A percentile compares a stretch with the other conserved stretches of the same genome.
Evolutionary conservation across 2,329 filamentous ascomycete species (phyloP).

Genomic region (Aspergillus tamarii): DNA sequence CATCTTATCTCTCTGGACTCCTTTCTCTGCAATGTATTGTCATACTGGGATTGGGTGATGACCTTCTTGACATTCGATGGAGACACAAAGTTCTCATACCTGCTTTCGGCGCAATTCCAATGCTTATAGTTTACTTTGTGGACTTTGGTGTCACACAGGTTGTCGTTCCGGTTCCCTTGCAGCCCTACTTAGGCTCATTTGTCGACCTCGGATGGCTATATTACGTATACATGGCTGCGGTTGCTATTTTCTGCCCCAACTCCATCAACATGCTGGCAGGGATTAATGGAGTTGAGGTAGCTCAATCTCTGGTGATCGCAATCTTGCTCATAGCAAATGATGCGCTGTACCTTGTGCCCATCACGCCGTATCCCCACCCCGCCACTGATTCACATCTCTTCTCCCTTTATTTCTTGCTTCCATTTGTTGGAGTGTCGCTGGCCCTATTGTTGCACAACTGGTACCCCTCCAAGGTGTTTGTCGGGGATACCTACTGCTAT

Average conservation of each 20-base stretch:
- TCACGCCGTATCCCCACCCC: conserved; percentile 83
- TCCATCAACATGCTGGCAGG: conserved; percentile 99
- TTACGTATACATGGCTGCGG: conserved; percentile 94
- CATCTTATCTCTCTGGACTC: conserved; percentile 91
- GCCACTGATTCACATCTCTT: conserved; percentile 95
- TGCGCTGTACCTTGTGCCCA: conserved; percentile 74
- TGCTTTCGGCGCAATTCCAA: conserved; percentile 86
- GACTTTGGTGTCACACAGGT: conserved; percentile 97
- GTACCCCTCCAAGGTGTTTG: conserved; percentile 93
- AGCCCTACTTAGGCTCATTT: conserved; percentile 80
- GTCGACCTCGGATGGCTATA: conserved; percentile 82
- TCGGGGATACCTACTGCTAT: conserved; percentile 99
- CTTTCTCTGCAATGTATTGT: conserved; percentile 89
- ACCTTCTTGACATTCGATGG: conserved; percentile 98
- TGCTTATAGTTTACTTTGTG: conserved; percentile 96
- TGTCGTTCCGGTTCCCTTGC: conserved; percentile 83
- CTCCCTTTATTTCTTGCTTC: conserved; percentile 90
- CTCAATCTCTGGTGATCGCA: conserved; percentile 90
- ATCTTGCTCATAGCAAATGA: conserved; percentile 84
- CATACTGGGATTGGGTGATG: conserved; percentile 90
- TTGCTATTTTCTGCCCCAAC: conserved; percentile 97
- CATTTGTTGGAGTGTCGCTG: conserved; percentile 88
- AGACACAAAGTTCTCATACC: conserved; percentile 98
- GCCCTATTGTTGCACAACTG: conserved; percentile 91
- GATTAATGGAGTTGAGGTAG: conserved; percentile 97